These are phyloP conservation scores for Mycena rebaudengoi DNA, from an alignment of 768 basidiomycete genomes.

Conservation along the genomic window DNA sequence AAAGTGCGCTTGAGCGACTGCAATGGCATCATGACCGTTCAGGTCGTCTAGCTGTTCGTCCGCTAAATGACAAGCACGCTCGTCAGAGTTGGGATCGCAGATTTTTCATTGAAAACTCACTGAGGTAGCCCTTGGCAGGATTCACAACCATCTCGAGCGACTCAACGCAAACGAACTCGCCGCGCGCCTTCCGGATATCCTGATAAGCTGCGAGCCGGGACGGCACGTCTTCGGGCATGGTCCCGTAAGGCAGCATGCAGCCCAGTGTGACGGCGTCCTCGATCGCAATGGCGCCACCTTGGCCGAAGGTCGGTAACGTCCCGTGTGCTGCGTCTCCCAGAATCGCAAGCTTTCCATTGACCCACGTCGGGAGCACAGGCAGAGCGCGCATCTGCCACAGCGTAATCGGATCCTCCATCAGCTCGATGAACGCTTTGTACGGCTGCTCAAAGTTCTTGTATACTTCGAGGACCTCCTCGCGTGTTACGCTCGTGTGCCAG, in stretches of 20 bases:
- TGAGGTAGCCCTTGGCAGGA: neutral
- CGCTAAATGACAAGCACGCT: neutral
- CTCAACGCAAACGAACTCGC: neutral
- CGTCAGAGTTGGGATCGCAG: neutral
- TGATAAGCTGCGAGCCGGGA: slow-evolving; percentile 4
- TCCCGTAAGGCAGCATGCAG: slow-evolving; percentile 6
- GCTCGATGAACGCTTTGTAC: slow-evolving; percentile 7
- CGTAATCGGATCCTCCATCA: neutral
- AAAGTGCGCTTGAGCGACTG: slow-evolving; percentile 2
- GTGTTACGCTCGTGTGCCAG: slow-evolving; percentile 1
- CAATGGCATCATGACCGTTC: slow-evolving; percentile 4
- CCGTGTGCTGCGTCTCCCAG: slow-evolving; percentile 9
- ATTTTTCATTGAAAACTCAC: neutral
- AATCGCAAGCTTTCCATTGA: neutral
- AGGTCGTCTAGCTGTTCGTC: slow-evolving; percentile 5
- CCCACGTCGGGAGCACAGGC: slow-evolving; percentile 11
- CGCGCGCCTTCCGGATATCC: slow-evolving; percentile 5
- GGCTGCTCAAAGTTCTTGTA: neutral
- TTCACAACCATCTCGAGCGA: neutral
- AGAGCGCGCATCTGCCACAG: slow-evolving; percentile 10
- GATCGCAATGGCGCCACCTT: slow-evolving; percentile 11
- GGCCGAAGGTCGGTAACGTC: neutral
- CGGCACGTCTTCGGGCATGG: neutral
- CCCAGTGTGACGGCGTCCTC: slow-evolving; percentile 8
- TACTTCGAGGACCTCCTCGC: slow-evolving; percentile 1